Evolutionary conservation across 1,284 basidiomycete species (phyloP).

Genomic region (Heterobasidion parviporum): DNA sequence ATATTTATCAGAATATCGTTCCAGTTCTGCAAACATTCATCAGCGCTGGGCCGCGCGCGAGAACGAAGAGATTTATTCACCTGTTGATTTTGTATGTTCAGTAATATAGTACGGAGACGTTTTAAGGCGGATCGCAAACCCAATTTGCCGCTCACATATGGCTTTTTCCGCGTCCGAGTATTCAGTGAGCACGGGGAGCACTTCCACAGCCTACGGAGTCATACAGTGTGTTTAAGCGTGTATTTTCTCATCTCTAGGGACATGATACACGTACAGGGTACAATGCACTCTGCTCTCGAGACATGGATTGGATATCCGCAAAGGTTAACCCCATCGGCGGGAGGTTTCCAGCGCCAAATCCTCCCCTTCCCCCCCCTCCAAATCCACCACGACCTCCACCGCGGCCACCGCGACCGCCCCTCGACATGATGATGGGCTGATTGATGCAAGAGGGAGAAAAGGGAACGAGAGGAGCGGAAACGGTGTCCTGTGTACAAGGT

Average conservation of each 20-base stretch:
- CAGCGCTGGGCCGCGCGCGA: neutral
- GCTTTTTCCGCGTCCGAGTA: slow-evolving; percentile 54
- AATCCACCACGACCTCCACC: slow-evolving; percentile 47
- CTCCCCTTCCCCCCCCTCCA: slow-evolving; percentile 29
- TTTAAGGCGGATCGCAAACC: slow-evolving; percentile 54
- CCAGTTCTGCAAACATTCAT: slow-evolving; percentile 25
- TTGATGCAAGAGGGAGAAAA: neutral
- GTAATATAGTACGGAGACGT: slow-evolving; percentile 66
- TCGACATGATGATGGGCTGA: slow-evolving; percentile 39
- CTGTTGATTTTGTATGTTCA: slow-evolving; percentile 59
- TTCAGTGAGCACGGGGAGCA: slow-evolving; percentile 55
- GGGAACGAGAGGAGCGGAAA: neutral
- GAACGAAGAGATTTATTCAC: slow-evolving; percentile 23
- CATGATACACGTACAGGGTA: slow-evolving; percentile 56
- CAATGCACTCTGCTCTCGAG: slow-evolving; percentile 62
- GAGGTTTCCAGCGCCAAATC: slow-evolving; percentile 29
- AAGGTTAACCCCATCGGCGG: slow-evolving; percentile 75
- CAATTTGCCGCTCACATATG: slow-evolving; percentile 57
- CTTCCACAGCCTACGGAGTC: slow-evolving; percentile 40
- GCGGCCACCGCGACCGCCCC: slow-evolving; percentile 36
- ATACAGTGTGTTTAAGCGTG: slow-evolving; percentile 10
- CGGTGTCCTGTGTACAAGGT: neutral
- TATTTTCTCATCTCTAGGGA: slow-evolving; percentile 16
- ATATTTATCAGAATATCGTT: slow-evolving; percentile 77
- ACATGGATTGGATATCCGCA: slow-evolving; percentile 67